Evolutionary conservation across 1,284 basidiomycete species (phyloP), one percentile per base, ranked within the genome.

Genomic region (Gyrodon tennesseensis): DNA sequence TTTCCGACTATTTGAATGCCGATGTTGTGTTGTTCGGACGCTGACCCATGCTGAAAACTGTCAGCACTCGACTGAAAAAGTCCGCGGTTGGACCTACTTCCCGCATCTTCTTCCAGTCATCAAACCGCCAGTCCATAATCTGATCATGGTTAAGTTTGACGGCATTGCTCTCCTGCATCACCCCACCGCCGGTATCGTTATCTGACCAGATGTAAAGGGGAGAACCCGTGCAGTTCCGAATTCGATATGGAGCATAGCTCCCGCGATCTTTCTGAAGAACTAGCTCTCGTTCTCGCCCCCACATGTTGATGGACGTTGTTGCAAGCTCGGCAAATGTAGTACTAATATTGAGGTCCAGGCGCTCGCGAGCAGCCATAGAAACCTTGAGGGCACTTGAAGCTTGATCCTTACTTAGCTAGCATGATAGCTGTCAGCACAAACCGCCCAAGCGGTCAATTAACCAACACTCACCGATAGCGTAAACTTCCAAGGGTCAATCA

Each of bases 401-500:
- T 31, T 76, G 81, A 62, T 87, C 85, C 76, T 81, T 86, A 9
- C 80, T 73, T 52, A 86, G 77, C 89, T 91, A 68, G 31, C 40
- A 37, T 34, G n/a, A 55, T 25, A 37, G 29, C 29, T 46, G 59
- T 77, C 54, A 74, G 64, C 31, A 27, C 18, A 48, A 60, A 37
- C 19, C 15, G 9, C 11, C 27, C 69, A 48, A 55, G 46, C 13
- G 55, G 18, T 34, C 11, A 63, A 61, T 58, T n/a, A 12, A 46
- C 25, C 27, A 58, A 63, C 43, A 29, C 52, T 74, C 34, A 94
- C 93, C 63, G 83, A 83, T 56, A 93, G 77, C 39, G 90, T 88
- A 71, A 98, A 92, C 31, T 86, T 91, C 96, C 97, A 99, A 2
- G 97, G 97, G 75, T 99, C 97, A 72, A 98, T 93, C 59, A 99